Evolutionary conservation across 2,329 filamentous ascomycete species (phyloP).

Genomic region (Fusarium oligoseptatum): DNA sequence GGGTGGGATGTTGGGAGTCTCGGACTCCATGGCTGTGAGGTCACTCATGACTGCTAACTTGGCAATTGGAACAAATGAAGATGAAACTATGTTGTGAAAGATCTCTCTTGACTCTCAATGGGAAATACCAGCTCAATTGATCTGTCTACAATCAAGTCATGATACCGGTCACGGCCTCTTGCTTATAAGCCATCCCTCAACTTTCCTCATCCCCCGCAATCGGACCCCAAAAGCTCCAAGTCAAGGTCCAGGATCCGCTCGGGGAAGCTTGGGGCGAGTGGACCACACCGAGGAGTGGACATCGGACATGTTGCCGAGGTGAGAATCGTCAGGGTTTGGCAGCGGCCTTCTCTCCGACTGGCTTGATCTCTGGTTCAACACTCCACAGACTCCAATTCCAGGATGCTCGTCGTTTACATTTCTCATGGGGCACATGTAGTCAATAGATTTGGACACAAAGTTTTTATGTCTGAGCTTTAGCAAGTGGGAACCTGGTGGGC

Average conservation of each 20-base stretch:
- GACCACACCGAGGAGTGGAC: background rate
- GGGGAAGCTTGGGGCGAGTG: conserved; percentile 30
- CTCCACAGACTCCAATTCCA: background rate
- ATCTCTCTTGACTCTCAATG: too few relatives aligned
- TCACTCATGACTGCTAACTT: conserved; percentile 39
- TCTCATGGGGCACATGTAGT: background rate
- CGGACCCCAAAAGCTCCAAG: conserved; percentile 29
- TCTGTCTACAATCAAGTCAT: background rate
- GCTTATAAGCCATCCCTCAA: background rate
- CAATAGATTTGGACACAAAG: too few relatives aligned
- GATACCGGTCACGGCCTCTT: background rate
- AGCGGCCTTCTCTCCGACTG: background rate
- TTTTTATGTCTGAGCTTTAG: background rate
- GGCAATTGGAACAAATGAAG: background rate
- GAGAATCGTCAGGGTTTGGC: background rate
- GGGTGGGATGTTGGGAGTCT: conserved; percentile 44
- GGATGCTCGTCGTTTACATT: background rate
- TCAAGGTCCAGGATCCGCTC: conserved; percentile 6
- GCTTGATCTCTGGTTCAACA: background rate
- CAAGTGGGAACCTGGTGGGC: background rate
- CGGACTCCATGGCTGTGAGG: conserved; percentile 46
- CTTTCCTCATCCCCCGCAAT: conserved; percentile 25
- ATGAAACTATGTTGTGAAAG: too few relatives aligned
- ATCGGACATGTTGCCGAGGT: background rate
- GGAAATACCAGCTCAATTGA: too few relatives aligned